Conservation (phyloP, 768 basidiomycete genomes). For the Russula earlei region DNA sequence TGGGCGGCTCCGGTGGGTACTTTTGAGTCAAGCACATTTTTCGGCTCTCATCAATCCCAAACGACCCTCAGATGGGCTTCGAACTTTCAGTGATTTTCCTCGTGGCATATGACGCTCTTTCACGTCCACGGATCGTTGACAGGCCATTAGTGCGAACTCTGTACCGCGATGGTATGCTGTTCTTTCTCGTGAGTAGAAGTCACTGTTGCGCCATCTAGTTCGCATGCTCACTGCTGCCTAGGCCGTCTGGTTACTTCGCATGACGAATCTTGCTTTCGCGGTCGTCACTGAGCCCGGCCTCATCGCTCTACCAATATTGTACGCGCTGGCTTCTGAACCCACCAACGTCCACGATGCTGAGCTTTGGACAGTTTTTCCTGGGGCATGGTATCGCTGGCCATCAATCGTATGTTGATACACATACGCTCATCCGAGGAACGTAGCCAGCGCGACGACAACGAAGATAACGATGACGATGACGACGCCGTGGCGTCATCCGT, state of each 20-base stretch:
- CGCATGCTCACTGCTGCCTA: background rate
- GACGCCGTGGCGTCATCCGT: too few species aligned
- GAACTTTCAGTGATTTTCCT: constrained; percentile 28
- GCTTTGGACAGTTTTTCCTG: constrained; percentile 4
- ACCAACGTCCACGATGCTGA: background rate
- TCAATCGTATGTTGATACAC: constrained; percentile 5
- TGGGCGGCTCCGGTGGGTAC: constrained; percentile 30
- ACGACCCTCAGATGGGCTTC: constrained; percentile 26
- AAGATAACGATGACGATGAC: background rate
- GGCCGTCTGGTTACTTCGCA: background rate
- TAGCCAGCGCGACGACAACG: background rate
- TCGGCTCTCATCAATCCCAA: background rate
- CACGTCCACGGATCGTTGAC: constrained; percentile 26
- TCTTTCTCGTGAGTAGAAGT: constrained; percentile 28
- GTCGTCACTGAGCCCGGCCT: background rate
- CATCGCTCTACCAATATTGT: background rate
- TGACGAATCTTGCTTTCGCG: background rate
- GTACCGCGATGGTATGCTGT: constrained; percentile 29
- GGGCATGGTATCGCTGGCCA: background rate
- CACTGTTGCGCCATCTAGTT: background rate
- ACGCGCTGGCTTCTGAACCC: background rate
- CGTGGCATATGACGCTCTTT: constrained; percentile 29
- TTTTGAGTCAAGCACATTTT: background rate
- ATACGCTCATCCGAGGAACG: background rate
- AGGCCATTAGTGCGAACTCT: constrained; percentile 26